These are phyloP conservation scores for Vanilla planifolia DNA, from an alignment of 106 monocot species.

Conservation along the genomic window DNA sequence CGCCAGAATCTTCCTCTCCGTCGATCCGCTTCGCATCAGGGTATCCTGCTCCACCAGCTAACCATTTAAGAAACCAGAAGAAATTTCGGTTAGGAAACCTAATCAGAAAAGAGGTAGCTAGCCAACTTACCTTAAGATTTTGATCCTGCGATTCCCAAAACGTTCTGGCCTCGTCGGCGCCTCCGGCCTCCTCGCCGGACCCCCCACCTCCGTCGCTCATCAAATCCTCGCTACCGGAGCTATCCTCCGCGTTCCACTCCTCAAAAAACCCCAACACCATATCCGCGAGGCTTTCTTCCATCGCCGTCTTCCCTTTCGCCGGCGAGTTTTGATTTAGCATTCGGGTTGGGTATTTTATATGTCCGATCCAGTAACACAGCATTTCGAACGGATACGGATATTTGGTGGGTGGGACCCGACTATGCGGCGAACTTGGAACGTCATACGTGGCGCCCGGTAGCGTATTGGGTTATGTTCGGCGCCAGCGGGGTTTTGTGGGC, in stretches of 20 bases:
- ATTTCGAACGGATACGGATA: no score
- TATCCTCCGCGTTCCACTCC: neutral
- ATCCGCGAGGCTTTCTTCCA: slow-evolving; percentile 1
- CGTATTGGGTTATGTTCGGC: no score
- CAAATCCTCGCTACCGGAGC: slow-evolving; percentile 13
- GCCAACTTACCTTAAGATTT: slow-evolving; percentile 37
- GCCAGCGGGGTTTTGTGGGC: no score
- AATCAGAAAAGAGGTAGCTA: neutral
- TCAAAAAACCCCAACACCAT: slow-evolving; percentile 6
- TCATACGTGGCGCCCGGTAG: no score
- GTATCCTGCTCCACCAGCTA: slow-evolving; percentile 26
- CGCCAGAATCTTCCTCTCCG: slow-evolving; percentile 37
- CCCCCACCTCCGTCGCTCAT: slow-evolving; percentile 2
- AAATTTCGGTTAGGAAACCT: neutral
- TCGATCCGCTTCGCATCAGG: slow-evolving; percentile 31
- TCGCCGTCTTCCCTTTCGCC: neutral
- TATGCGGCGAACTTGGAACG: no score
- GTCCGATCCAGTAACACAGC: no score
- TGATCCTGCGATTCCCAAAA: slow-evolving; percentile 63
- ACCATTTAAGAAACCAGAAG: neutral
- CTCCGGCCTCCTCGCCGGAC: slow-evolving; percentile 1
- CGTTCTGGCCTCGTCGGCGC: slow-evolving; percentile 18
- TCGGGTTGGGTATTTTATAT: no score
- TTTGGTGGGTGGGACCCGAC: no score
- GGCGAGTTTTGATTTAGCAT: no score